phyloP scores from a whole-genome alignment of 2,329 filamentous ascomycete species.

The Neofusicoccum laricinum region DNA sequence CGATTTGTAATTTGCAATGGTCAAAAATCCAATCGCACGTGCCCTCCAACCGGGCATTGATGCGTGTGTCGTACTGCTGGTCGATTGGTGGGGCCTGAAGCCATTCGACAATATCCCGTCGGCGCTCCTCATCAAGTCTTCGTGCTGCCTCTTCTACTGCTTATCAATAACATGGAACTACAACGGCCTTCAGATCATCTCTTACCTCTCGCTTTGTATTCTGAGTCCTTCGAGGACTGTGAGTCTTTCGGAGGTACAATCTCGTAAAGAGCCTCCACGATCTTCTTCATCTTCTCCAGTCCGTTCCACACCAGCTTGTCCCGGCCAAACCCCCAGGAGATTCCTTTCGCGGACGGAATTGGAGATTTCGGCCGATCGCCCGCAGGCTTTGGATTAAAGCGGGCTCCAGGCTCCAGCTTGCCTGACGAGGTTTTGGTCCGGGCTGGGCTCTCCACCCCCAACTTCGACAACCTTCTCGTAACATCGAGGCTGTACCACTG shows the following conservation, averaged over 20 bases:
- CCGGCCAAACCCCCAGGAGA: background rate
- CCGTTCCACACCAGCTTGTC: background rate
- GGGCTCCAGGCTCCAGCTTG: background rate
- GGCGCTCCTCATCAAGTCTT: background rate
- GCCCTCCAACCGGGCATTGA: background rate
- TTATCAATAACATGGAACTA: background rate
- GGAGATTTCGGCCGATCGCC: background rate
- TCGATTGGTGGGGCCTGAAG: background rate
- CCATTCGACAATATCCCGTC: background rate
- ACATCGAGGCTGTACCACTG: background rate
- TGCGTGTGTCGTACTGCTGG: background rate
- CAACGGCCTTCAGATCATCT: too few relatives aligned
- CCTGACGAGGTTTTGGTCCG: background rate
- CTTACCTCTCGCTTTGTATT: background rate
- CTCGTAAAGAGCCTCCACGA: background rate
- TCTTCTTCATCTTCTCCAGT: background rate
- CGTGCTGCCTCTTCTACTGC: background rate
- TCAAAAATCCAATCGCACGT: background rate
- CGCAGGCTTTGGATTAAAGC: background rate
- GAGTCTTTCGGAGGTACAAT: background rate
- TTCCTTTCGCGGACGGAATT: background rate
- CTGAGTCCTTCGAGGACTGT: background rate
- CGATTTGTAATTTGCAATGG: background rate
- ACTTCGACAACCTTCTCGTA: background rate
- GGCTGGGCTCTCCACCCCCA: background rate